Conservation (phyloP, 2,329 filamentous ascomycete species). For the Cadophora gregata region DNA sequence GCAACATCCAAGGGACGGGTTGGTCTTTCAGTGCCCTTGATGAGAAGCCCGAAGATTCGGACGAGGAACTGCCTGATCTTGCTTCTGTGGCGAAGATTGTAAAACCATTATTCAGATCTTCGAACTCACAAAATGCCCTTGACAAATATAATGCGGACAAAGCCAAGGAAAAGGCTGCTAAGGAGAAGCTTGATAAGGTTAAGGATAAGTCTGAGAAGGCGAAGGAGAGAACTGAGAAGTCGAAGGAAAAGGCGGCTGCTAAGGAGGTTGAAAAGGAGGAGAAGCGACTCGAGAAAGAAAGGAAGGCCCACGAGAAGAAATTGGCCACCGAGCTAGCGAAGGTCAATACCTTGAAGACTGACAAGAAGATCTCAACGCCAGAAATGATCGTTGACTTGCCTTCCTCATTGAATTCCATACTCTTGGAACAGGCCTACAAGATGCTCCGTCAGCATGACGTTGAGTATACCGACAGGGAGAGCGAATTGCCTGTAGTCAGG, state of each 20-base stretch:
- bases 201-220: constrained; percentile 34
- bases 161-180: constrained; percentile 22
- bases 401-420: constrained; percentile 54
- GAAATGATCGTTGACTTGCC: constrained; percentile 83
- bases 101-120: neutral
- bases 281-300: constrained; percentile 64
- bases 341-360: constrained; percentile 73
- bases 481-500: constrained; percentile 54
- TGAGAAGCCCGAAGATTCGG: neutral
- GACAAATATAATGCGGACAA: constrained; percentile 26
- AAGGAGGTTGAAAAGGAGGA: constrained; percentile 54
- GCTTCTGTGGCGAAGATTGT: constrained; percentile 29
- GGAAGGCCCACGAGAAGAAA: constrained; percentile 67
- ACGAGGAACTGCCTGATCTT: constrained; percentile 6
- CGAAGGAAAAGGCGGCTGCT: constrained; percentile 30
- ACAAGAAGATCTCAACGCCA: constrained; percentile 74
- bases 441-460: constrained; percentile 59
- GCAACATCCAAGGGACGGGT: neutral
- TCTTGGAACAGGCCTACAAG: constrained; percentile 53
- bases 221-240: constrained; percentile 31
- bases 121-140: constrained; percentile 21
- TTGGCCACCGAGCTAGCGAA: constrained; percentile 70
- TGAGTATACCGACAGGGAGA: constrained; percentile 52
- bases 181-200: constrained; percentile 28
- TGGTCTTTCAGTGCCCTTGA: constrained; percentile 2